Conservation (phyloP, 164 flowering plant genomes). For the Berberis thunbergii region DNA sequence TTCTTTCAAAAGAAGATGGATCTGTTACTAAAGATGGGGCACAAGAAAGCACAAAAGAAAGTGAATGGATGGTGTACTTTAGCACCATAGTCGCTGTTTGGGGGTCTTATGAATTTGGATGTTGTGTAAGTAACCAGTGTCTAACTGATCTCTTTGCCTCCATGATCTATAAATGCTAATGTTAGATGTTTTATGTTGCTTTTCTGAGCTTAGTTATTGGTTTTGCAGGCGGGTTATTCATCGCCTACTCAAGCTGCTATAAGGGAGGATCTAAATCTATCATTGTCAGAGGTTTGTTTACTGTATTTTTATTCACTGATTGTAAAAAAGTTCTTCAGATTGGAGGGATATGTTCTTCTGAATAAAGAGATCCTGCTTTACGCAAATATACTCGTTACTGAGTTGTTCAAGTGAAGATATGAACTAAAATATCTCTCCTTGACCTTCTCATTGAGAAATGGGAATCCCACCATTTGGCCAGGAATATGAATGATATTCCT, state of each 20-base stretch:
- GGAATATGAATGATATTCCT: too few species aligned
- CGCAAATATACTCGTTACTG: too few species aligned
- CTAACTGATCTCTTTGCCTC: too few species aligned
- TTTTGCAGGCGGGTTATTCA: conserved; percentile 52
- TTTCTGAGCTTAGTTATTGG: conserved; percentile 1
- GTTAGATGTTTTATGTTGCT: not conserved
- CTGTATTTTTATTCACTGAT: too few species aligned
- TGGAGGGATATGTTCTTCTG: too few species aligned
- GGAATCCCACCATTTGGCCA: too few species aligned
- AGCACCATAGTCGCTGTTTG: conserved; percentile 60
- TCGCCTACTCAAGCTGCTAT: conserved; percentile 52
- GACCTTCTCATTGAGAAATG: too few species aligned
- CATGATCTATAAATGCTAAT: not conserved
- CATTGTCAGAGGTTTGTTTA: conserved; percentile 35
- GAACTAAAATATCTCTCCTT: too few species aligned
- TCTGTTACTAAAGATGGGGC: not conserved
- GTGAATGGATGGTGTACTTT: conserved; percentile 32
- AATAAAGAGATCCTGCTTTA: too few species aligned
- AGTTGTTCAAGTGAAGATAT: too few species aligned
- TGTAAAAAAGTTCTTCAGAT: too few species aligned
- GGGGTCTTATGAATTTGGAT: conserved; percentile 57
- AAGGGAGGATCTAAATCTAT: conserved; percentile 37
- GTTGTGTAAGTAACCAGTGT: conserved; percentile 42
- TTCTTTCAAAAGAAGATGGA: not conserved
- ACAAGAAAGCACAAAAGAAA: not conserved